Percentiles rank a stretch among this genome's conserved stretches.
Conservation (phyloP, 139 green algal genomes). For the Chlorella sp. region DNA sequence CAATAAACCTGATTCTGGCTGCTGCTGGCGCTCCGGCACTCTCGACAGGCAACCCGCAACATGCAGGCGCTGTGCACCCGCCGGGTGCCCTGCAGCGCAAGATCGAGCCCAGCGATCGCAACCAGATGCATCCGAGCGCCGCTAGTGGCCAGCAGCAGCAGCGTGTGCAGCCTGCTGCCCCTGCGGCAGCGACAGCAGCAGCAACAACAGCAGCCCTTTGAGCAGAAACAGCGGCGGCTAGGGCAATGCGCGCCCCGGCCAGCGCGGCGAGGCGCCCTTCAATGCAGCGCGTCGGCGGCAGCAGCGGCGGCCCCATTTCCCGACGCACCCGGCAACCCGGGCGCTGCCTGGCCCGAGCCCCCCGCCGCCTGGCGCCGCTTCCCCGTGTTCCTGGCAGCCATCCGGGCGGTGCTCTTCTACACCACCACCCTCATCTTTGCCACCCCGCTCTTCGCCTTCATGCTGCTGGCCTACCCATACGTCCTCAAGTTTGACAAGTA, state of each 20-base stretch:
- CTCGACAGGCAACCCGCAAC: too few relatives aligned
- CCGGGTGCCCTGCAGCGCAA: too few relatives aligned
- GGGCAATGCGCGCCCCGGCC: neutral
- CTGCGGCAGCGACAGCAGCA: neutral
- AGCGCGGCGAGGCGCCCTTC: neutral
- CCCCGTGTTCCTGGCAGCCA: slow-evolving; percentile 34
- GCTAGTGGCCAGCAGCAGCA: too few relatives aligned
- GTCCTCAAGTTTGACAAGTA: slow-evolving; percentile 84
- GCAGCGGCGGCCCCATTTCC: neutral
- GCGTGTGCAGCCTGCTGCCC: too few relatives aligned
- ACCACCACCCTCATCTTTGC: slow-evolving; percentile 78
- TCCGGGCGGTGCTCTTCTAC: slow-evolving; percentile 81
- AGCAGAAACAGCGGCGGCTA: neutral
- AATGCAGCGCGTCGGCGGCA: neutral
- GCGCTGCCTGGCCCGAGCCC: neutral
- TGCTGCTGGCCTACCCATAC: slow-evolving; percentile 83
- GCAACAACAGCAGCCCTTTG: neutral
- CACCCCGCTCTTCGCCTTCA: slow-evolving; percentile 86
- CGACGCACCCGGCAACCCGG: neutral
- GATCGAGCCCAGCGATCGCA: too few relatives aligned
- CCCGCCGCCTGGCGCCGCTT: neutral
- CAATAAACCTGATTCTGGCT: too few relatives aligned
- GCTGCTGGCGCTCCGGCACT: too few relatives aligned
- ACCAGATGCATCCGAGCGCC: too few relatives aligned
- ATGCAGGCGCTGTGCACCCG: too few relatives aligned